Evolutionary conservation across 1,139 yeast species (phyloP).

Genomic region (Lodderomyces metapsilosis): DNA sequence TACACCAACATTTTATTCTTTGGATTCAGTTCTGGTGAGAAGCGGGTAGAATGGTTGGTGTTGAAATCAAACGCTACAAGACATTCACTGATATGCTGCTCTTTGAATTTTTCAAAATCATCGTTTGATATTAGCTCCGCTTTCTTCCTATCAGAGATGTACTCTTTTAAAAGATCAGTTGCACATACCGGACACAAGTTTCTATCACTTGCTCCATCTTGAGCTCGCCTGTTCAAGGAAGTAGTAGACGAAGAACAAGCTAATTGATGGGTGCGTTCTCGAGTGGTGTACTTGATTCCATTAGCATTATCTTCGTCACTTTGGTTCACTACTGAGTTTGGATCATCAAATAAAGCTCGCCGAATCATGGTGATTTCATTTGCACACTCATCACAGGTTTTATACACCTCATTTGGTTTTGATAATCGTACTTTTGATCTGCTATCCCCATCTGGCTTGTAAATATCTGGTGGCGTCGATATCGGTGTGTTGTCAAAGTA

Average conservation of each 20-base stretch:
- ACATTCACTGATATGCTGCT: conserved; percentile 70
- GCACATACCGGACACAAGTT: conserved; percentile 49
- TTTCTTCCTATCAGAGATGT: conserved; percentile 35
- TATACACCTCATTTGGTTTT: conserved; percentile 32
- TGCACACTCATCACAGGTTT: conserved; percentile 75
- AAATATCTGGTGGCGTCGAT: conserved; percentile 15
- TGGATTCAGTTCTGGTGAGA: conserved; percentile 33
- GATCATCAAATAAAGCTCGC: conserved; percentile 33
- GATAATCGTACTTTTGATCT: conserved; percentile 5
- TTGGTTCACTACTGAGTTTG: conserved; percentile 2
- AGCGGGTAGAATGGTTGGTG: conserved; percentile 53
- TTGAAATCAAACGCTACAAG: conserved; percentile 64
- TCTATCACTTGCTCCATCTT: conserved; percentile 24
- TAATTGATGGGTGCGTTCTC: conserved; percentile 10
- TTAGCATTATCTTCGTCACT: conserved; percentile 2
- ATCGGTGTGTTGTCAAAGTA: conserved; percentile 43
- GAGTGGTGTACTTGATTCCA: conserved; percentile 24
- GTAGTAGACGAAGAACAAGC: conserved; percentile 10
- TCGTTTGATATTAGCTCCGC: conserved; percentile 16
- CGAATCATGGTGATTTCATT: conserved; percentile 61
- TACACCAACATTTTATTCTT: conserved; percentile 86
- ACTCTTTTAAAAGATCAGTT: conserved; percentile 49
- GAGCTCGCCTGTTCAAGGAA: conserved; percentile 4
- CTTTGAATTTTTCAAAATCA: conserved; percentile 52
- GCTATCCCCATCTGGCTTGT: background rate